phyloP scores from a whole-genome alignment of 2,329 filamentous ascomycete genomes.

The Fusarium chuoi region DNA sequence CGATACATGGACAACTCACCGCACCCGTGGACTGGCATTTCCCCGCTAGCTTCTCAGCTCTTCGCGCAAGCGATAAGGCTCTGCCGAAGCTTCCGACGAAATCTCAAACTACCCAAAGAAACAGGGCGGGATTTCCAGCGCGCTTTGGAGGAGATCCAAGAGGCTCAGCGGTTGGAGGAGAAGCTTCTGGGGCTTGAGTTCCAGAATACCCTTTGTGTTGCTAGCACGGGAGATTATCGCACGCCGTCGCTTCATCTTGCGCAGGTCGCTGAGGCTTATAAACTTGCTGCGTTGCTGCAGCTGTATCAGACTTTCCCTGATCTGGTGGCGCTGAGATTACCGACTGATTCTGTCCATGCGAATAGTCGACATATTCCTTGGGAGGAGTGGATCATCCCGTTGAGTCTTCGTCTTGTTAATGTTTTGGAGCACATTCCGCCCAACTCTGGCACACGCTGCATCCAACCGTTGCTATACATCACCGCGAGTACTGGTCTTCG shows the following conservation, averaged over 20 bases:
- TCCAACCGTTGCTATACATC: conserved; percentile 52
- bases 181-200: conserved; percentile 48
- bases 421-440: conserved; percentile 50
- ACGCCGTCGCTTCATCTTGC: conserved; percentile 48
- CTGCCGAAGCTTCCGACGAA: conserved; percentile 49
- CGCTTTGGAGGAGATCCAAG: conserved; percentile 32
- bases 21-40: conserved; percentile 55
- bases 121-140: conserved; percentile 45
- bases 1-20: conserved; percentile 34
- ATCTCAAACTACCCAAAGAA: conserved; percentile 35
- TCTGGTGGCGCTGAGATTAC: conserved; percentile 47
- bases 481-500: conserved; percentile 51
- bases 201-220: conserved; percentile 4
- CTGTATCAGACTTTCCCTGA: conserved; percentile 55
- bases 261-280: conserved; percentile 53
- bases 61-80: conserved; percentile 51
- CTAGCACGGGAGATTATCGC: conserved; percentile 47
- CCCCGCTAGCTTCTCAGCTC: conserved; percentile 47
- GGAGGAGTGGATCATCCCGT: conserved; percentile 51
- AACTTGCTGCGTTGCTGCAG: conserved; percentile 51
- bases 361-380: conserved; percentile 44
- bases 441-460: conserved; percentile 49
- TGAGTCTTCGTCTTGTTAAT: conserved; percentile 47
- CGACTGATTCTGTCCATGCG: conserved; percentile 33
- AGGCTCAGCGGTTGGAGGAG: conserved; percentile 50